Evolutionary conservation across 1,284 basidiomycete genomes (phyloP).

Genomic region (Trametes versicolor): DNA sequence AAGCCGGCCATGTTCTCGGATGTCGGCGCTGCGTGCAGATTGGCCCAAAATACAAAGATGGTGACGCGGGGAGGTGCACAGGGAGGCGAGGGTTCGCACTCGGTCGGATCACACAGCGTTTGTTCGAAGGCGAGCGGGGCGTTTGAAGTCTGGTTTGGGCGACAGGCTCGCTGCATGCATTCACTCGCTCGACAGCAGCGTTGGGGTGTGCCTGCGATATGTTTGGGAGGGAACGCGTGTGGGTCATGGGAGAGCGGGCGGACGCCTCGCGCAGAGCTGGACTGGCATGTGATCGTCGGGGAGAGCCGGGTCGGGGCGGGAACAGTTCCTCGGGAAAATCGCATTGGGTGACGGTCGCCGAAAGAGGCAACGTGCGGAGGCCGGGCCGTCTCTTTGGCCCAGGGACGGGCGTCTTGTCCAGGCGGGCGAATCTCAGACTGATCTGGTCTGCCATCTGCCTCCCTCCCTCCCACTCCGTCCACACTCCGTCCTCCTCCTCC

Average conservation of each 20-base stretch:
- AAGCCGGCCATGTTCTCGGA: not conserved
- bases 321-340: conserved; percentile 22
- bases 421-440: conserved; percentile 20
- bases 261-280: not conserved
- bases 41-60: conserved; percentile 2
- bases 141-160: conserved; percentile 1
- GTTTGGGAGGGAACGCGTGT: conserved; percentile 6
- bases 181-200: not conserved
- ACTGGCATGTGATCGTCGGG: conserved; percentile 25
- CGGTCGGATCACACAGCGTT: conserved; percentile 17
- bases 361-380: conserved; percentile 20
- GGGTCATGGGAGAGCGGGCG: conserved; percentile 19
- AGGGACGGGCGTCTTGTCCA: conserved; percentile 10
- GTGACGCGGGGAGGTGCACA: not conserved
- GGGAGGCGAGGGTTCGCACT: not conserved
- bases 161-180: not conserved
- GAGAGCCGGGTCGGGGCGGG: conserved; percentile 23
- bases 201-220: not conserved
- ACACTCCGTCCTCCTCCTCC: conserved; percentile 5
- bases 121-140: conserved; percentile 1
- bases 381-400: conserved; percentile 26
- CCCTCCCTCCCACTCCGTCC: conserved; percentile 9
- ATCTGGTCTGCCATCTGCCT: conserved; percentile 18
- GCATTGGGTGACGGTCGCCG: conserved; percentile 25
- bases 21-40: not conserved